Conservation (phyloP, 805 yeast species). For the Debaryomyces hansenii region DNA sequence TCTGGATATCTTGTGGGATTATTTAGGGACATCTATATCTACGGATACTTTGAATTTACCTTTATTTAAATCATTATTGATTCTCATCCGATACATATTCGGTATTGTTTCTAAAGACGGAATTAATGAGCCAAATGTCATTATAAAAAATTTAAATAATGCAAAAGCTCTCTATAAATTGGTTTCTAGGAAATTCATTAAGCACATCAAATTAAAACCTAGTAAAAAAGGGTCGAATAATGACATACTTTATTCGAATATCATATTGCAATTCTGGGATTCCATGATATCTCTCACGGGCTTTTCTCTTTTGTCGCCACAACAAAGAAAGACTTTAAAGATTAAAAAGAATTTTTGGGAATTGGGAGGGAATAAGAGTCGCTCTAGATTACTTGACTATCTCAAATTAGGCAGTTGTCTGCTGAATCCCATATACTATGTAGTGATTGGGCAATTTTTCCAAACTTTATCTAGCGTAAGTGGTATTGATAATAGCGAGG, state of each 20-base stretch:
- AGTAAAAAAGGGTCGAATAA: conserved; percentile 24
- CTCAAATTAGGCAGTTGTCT: conserved; percentile 54
- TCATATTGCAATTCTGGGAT: conserved; percentile 50
- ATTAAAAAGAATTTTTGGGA: conserved; percentile 55
- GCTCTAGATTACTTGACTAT: conserved; percentile 45
- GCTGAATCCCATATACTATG: conserved; percentile 53
- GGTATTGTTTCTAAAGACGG: conserved; percentile 13
- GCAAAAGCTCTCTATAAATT: conserved; percentile 33
- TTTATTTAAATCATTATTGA: conserved; percentile 29
- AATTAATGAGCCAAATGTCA: conserved; percentile 11
- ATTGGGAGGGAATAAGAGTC: conserved; percentile 41
- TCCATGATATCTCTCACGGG: conserved; percentile 43
- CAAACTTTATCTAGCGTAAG: conserved; percentile 10
- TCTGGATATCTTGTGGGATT: conserved; percentile 35
- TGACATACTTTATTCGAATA: conserved; percentile 43
- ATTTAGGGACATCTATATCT: conserved; percentile 21
- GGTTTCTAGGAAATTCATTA: conserved; percentile 46
- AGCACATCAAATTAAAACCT: conserved; percentile 39
- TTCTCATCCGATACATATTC: conserved; percentile 16
- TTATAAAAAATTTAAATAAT: conserved; percentile 11
- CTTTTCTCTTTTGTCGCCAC: conserved; percentile 10
- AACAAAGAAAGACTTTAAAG: conserved; percentile 9
- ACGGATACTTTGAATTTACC: conserved; percentile 27
- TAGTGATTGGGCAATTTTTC: conserved; percentile 22
- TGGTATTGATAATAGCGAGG: conserved; percentile 11